Conservation (phyloP, 441 rosid genomes). For the Erysimum pusillum region DNA sequence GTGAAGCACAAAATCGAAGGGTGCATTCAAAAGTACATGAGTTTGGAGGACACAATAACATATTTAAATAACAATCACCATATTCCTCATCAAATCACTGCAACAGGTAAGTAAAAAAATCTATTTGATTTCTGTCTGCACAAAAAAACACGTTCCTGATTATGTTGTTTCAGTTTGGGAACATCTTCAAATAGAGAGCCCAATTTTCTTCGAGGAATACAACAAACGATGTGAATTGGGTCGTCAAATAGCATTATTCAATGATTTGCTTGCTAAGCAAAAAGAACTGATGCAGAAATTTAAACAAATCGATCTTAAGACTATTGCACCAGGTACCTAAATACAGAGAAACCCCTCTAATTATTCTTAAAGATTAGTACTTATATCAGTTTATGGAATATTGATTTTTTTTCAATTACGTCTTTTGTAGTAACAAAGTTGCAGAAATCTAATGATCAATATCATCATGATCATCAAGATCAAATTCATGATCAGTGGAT, state of each 20-base stretch:
- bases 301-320: neutral
- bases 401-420: too few species aligned
- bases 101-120: constrained; percentile 5
- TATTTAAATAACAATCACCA: neutral
- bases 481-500: neutral
- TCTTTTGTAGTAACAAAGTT: constrained; percentile 1
- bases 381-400: neutral
- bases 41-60: constrained; percentile 14
- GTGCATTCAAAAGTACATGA: constrained; percentile 26
- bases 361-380: neutral
- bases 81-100: neutral
- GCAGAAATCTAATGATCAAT: neutral
- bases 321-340: constrained; percentile 6
- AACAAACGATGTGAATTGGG: constrained; percentile 10
- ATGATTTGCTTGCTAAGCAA: constrained; percentile 24
- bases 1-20: neutral
- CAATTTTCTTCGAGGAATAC: constrained; percentile 25
- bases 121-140: neutral
- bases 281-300: neutral
- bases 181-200: constrained; percentile 13
- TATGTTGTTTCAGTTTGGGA: constrained; percentile 17
- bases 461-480: too few species aligned
- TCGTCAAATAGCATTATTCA: constrained; percentile 28
- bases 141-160: neutral
- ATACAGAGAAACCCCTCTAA: neutral